Conservation (phyloP, 202 grass and related monocot species). For the Carex arenaria region DNA sequence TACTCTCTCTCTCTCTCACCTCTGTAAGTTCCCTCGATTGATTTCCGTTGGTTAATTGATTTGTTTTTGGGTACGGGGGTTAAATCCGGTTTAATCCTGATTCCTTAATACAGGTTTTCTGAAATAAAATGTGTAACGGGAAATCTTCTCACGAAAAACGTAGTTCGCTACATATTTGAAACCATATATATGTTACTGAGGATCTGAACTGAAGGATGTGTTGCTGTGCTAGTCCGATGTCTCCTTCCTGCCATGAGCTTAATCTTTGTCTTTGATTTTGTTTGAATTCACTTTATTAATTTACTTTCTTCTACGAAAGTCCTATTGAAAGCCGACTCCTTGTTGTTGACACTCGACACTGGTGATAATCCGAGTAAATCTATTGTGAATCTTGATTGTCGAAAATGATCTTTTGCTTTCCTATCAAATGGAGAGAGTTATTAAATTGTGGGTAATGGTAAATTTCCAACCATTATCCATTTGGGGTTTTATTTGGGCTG, state of each 20-base stretch:
- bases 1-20: constrained; percentile 5
- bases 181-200: neutral
- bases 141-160: too few relatives aligned
- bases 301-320: neutral
- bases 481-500: constrained; percentile 11
- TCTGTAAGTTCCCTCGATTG: constrained; percentile 12
- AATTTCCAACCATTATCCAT: constrained; percentile 10
- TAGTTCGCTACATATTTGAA: neutral
- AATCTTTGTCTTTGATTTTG: neutral
- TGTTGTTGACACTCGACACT: neutral
- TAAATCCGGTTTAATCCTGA: neutral
- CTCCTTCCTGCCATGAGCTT: constrained; percentile 14
- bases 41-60: constrained; percentile 20
- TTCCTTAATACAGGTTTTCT: neutral
- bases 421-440: neutral
- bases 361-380: neutral
- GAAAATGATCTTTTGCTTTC: neutral
- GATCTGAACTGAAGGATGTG: neutral
- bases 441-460: constrained; percentile 19
- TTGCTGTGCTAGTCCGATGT: neutral
- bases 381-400: neutral
- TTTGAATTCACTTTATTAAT: neutral
- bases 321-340: too few relatives aligned
- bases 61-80: neutral
- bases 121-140: neutral